Percentiles rank a stretch among this genome's conserved stretches.
Evolutionary conservation across 2,329 filamentous ascomycete species (phyloP).

Genomic region (Biscogniauxia sp.): DNA sequence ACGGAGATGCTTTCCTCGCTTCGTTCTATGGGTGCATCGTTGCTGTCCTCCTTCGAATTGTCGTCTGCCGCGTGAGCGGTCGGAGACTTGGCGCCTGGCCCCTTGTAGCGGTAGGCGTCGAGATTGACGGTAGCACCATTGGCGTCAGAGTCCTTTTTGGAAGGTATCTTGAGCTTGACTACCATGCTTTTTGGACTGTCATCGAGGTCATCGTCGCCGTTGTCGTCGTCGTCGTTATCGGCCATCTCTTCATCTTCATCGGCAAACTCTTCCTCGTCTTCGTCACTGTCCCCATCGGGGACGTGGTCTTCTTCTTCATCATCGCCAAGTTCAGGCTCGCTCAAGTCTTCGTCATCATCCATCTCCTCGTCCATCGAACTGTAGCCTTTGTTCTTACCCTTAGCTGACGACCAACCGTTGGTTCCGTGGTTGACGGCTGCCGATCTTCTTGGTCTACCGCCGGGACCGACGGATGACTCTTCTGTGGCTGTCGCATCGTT

Average conservation of each 20-base stretch:
- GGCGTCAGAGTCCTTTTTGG: slow-evolving; percentile 39
- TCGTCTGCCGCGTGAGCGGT: slow-evolving; percentile 8
- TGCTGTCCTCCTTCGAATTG: slow-evolving; percentile 4
- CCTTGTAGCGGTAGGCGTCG: slow-evolving; percentile 31
- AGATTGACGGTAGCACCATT: slow-evolving; percentile 34
- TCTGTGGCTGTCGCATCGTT: slow-evolving; percentile 35
- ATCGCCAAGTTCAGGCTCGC: slow-evolving; percentile 70
- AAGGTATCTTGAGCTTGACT: slow-evolving; percentile 63
- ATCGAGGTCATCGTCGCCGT: slow-evolving; percentile 52
- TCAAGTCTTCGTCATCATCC: slow-evolving; percentile 65
- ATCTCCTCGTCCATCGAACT: slow-evolving; percentile 54
- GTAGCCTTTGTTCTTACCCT: slow-evolving; percentile 49
- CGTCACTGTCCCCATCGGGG: slow-evolving; percentile 56
- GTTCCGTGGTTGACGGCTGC: slow-evolving; percentile 48
- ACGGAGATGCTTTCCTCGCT: slow-evolving; percentile 32
- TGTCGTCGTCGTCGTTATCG: slow-evolving; percentile 58
- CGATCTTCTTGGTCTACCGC: slow-evolving; percentile 49
- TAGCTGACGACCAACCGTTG: slow-evolving; percentile 46
- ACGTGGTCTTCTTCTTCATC: slow-evolving; percentile 71
- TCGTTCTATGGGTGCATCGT: slow-evolving; percentile 18
- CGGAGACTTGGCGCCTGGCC: slow-evolving; percentile 18
- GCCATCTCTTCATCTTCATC: slow-evolving; percentile 50
- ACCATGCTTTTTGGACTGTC: slow-evolving; percentile 60
- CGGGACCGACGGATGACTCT: slow-evolving; percentile 41
- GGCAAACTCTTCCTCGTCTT: slow-evolving; percentile 56